Base-by-base conservation (phyloP, 768 basidiomycete genomes). In the Paxillus rubicundulus region DNA sequence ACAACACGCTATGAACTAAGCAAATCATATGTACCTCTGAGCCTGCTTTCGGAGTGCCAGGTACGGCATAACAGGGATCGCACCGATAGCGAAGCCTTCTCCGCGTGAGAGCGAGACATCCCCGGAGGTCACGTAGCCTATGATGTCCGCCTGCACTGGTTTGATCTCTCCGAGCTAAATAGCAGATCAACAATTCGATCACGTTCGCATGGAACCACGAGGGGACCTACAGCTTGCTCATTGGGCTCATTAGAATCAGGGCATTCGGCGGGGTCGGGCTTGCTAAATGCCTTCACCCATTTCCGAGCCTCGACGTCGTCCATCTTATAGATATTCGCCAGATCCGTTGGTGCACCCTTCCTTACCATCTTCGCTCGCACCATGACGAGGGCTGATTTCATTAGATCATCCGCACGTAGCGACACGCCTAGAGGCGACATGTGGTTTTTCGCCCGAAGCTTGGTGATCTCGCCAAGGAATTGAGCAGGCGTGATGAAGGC, bases 101-200 rank as follows among this genome's bases (percentile, higher is more conserved):
- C 95, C 95, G 27, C 84, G 79, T 0, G 83, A 77, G 8, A 98
- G 77, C 2, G 94, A 95, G 64, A 81, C 87, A 54, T 84, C 85
- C 0, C 94, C 95, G 2, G 89, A 86, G 0, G 92, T 92, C 17
- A 93, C 77, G 61, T 89, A 90, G 1, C 96, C 95, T 47, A 96
- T 82, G 21, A 89, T 76, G 3, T 70, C 63, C 3, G 72, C 65
- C 43, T 74, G 63, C 2, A 72, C 60, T 5, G 83, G 75, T 7
- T 70, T 65, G 6, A 67, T 56, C 53, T 76, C 72, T 12, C 76
- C 77, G 4, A 84, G 61, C 85, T 86, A 45, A 33, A 51, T 32
- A 40, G 47, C 21, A 20, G 45, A 13, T 58, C 21, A 55, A 45
- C 45, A 16, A 30, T 36, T 32, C 17, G 39, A 5, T 38, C 38